Percentiles rank a stretch among this genome's conserved stretches.
These are phyloP conservation scores for Mucor lusitanicus DNA, from an alignment of 371 early-diverging fungal genomes.

Conservation along the genomic window DNA sequence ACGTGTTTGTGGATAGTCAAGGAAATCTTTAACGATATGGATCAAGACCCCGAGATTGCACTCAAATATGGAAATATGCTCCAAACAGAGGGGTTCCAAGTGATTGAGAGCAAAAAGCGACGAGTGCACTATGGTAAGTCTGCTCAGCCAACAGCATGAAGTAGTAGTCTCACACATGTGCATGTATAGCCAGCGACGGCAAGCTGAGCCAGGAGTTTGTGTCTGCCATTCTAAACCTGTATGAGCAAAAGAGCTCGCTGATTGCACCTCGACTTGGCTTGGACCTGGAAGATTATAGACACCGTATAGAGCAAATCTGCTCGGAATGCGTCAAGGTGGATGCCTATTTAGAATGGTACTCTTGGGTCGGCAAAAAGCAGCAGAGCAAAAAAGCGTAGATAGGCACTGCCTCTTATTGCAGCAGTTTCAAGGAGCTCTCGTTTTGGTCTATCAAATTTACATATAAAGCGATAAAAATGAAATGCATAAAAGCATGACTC, in stretches of 20 bases:
- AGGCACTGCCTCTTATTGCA: neutral
- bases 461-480: neutral
- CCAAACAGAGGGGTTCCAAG: constrained; percentile 22
- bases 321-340: constrained; percentile 42
- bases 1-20: constrained; percentile 19
- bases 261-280: constrained; percentile 34
- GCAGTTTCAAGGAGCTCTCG: neutral
- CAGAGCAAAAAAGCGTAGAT: neutral
- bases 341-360: constrained; percentile 33
- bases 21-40: constrained; percentile 12
- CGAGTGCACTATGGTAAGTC: constrained; percentile 31
- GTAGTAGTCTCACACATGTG: too few relatives aligned
- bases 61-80: constrained; percentile 22
- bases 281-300: constrained; percentile 37
- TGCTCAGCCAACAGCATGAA: neutral
- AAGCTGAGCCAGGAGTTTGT: constrained; percentile 33
- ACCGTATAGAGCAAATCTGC: constrained; percentile 41
- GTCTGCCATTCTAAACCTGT: constrained; percentile 16
- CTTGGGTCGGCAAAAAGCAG: constrained; percentile 9
- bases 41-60: constrained; percentile 30
- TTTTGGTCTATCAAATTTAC: neutral
- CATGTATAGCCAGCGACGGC: constrained; percentile 24
- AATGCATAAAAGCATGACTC: constrained; percentile 1
- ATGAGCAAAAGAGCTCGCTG: neutral
- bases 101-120: constrained; percentile 27